Evolutionary conservation across 495 filamentous ascomycete species (phyloP).

Genomic region (Terfezia boudieri): DNA sequence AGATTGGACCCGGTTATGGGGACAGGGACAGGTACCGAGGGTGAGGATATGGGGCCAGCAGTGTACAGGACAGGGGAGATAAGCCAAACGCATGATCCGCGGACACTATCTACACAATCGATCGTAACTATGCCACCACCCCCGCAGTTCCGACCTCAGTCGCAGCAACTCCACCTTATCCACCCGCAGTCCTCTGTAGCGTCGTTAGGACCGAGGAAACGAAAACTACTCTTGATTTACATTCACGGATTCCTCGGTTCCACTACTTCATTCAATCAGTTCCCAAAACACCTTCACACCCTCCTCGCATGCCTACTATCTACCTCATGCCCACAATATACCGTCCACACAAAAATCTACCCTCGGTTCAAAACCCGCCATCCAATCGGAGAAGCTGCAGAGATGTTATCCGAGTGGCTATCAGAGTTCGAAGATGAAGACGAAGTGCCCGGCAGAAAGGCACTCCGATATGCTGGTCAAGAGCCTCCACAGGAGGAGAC

Average conservation of each 20-base stretch:
- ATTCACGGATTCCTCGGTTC: conserved; percentile 89
- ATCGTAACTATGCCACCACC: too few species aligned
- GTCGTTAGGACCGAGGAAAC: not conserved
- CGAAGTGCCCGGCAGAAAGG: not conserved
- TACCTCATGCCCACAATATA: conserved; percentile 22
- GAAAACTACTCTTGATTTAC: conserved; percentile 58
- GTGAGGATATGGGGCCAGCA: too few species aligned
- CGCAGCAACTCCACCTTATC: too few species aligned
- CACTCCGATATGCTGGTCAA: conserved; percentile 1
- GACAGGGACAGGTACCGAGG: too few species aligned
- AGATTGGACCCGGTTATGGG: too few species aligned
- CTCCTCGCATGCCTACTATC: conserved; percentile 42
- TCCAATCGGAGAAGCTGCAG: conserved; percentile 44
- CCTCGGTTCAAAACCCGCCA: conserved; percentile 72
- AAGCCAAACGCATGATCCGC: too few species aligned
- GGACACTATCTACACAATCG: too few species aligned
- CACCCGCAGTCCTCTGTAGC: too few species aligned
- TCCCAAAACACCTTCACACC: conserved; percentile 72
- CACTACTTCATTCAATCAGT: conserved; percentile 66
- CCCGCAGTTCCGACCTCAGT: too few species aligned
- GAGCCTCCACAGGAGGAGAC: conserved; percentile 36
- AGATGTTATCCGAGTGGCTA: conserved; percentile 65
- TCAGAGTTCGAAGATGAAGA: conserved; percentile 2
- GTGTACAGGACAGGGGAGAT: too few species aligned
- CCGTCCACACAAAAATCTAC: conserved; percentile 77